phyloP scores from a whole-genome alignment of 129 eudicot species.

The Calendula officinalis region DNA sequence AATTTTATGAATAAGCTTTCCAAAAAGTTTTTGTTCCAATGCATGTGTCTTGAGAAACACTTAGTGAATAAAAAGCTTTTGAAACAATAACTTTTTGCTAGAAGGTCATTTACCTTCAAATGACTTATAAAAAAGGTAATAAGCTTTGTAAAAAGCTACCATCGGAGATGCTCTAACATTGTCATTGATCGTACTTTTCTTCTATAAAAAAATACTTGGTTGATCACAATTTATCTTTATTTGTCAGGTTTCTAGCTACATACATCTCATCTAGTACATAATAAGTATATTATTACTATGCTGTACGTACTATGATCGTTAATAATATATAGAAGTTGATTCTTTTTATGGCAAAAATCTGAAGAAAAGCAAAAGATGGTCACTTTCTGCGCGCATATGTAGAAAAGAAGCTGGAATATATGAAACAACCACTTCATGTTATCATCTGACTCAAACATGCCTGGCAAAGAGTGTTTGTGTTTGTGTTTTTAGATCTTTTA shows the following conservation, averaged over 20 bases:
- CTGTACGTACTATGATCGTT: constrained; percentile 13
- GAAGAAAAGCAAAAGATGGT: constrained; percentile 38
- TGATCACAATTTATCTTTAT: constrained; percentile 1
- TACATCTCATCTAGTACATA: background rate
- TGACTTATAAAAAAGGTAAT: no score
- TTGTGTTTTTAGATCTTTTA: constrained; percentile 17
- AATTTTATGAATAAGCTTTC: no score
- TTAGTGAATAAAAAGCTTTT: no score
- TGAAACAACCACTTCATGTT: constrained; percentile 38
- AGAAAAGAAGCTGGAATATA: constrained; percentile 44
- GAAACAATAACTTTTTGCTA: no score
- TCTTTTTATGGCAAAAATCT: constrained; percentile 35
- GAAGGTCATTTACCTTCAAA: no score
- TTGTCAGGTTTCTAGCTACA: constrained; percentile 1
- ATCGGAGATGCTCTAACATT: no score
- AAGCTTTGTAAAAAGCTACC: no score
- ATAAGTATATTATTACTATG: background rate
- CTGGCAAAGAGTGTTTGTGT: constrained; percentile 15
- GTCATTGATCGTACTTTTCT: no score
- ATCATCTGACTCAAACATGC: constrained; percentile 31
- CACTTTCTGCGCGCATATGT: constrained; percentile 28
- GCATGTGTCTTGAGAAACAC: no score
- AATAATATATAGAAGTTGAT: constrained; percentile 26
- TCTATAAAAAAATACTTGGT: background rate
- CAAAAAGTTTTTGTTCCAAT: no score